Conservation (phyloP, 352 stramenopile species). For the Globisporangium orthogonon region DNA sequence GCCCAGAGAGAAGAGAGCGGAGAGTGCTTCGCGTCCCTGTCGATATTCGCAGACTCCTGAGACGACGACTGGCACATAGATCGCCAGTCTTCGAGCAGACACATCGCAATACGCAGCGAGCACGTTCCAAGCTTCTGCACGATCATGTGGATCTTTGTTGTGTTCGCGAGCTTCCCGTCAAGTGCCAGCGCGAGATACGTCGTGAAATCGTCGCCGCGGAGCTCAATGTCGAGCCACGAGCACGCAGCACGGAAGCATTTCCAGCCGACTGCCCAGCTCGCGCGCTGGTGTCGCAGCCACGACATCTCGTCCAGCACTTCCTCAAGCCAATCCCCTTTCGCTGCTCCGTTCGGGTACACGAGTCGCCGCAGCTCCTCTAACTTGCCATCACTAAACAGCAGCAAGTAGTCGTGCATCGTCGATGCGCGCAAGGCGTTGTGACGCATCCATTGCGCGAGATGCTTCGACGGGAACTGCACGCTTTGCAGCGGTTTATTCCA, state of each 20-base stretch:
- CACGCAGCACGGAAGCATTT: conserved; percentile 56
- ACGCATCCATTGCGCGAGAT: conserved; percentile 17
- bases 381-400: conserved; percentile 29
- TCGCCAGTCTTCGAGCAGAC: conserved; percentile 46
- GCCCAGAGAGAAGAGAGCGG: conserved; percentile 10
- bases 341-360: conserved; percentile 2
- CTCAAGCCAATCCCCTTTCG: conserved; percentile 19
- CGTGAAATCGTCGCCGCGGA: conserved; percentile 24
- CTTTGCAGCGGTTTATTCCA: conserved; percentile 16
- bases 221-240: conserved; percentile 43
- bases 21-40: neutral
- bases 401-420: conserved; percentile 20
- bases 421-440: conserved; percentile 5
- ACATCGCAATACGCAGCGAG: conserved; percentile 17
- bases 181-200: conserved; percentile 45
- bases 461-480: conserved; percentile 9
- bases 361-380: conserved; percentile 10
- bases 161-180: conserved; percentile 40
- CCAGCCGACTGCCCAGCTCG: conserved; percentile 53
- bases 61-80: conserved; percentile 7
- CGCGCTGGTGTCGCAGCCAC: conserved; percentile 17
- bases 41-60: neutral
- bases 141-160: conserved; percentile 26
- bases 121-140: conserved; percentile 23
- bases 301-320: conserved; percentile 28